Evolutionary conservation across 306 rosid species (phyloP), one percentile per base, ranked within the genome.

Genomic region (Spatholobus suberectus): DNA sequence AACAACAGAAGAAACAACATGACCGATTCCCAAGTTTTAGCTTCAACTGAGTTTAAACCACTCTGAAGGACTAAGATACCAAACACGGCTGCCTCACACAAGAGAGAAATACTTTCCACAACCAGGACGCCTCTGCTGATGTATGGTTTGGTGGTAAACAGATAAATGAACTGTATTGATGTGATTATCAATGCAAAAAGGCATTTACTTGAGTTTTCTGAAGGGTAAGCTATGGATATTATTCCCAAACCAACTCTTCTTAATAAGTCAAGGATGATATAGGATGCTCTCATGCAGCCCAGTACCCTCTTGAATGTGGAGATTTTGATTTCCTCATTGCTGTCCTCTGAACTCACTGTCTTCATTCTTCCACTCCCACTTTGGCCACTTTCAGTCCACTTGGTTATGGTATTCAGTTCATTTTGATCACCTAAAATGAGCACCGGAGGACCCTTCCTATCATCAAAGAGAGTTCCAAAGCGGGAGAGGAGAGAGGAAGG

Each of bases 401-500:
- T 85, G 75, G 83, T 47, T 52, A 66, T 34, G 70, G 87, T 57
- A 75, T 80, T 88, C 51, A 83, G 83, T 74, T 89, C 90, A 66
- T 73, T 74, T 55, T 83, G 90, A 83, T 89, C 84, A 38, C 80
- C 87, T 69, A 74, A 57, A 46, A 81, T 75, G 44, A 77, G 61
- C 29, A 76, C 47, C 5, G 92, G 91, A 71, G 82, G 85, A 63
- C 94, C 97, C 76, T 81, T 89, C 75, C 65, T 78, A 82, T 58
- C 73, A 52, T 89, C 90, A 38, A 92, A 92, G 75, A 92, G 91
- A 80, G 87, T 85, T 7, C 94, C 94, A 6, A 85, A 87, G 20
- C 88, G 80, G 5, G 82, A 66, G 72, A 85, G 84, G 86, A 91
- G 88, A 52, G 93, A 85, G 2, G 87, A 87, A 44, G 92, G 81